These are phyloP conservation scores for Ascosphaera acerosa DNA, from an alignment of 2,329 filamentous ascomycete genomes.

Conservation along the genomic window DNA sequence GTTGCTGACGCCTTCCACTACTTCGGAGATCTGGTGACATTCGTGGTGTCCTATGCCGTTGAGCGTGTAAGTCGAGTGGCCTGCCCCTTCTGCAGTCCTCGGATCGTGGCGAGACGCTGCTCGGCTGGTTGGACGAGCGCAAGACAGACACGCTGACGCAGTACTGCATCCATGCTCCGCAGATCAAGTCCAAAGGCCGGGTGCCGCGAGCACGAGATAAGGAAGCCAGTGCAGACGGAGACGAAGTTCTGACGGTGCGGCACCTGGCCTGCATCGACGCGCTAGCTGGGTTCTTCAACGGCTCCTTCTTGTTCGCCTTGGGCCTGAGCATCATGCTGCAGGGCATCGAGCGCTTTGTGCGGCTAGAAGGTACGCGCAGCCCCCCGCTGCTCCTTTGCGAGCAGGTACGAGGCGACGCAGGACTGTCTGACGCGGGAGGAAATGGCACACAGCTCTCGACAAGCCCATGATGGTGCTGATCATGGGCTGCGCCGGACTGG, in stretches of 20 bases:
- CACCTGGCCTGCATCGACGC: slow-evolving; percentile 47
- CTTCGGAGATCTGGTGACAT: slow-evolving; percentile 20
- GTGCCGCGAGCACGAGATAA: too few relatives aligned
- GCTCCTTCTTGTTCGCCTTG: slow-evolving; percentile 45
- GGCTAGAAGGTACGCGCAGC: slow-evolving; percentile 24
- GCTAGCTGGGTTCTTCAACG: slow-evolving; percentile 39
- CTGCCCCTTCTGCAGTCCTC: background rate
- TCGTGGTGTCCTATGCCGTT: slow-evolving; percentile 4
- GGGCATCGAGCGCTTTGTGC: slow-evolving; percentile 43
- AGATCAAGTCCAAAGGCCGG: too few relatives aligned
- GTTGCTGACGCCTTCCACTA: slow-evolving; percentile 61
- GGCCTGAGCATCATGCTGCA: slow-evolving; percentile 49
- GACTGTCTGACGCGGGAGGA: too few relatives aligned
- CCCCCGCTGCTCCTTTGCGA: slow-evolving; percentile 3
- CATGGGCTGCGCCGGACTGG: slow-evolving; percentile 40
- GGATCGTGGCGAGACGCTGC: too few relatives aligned
- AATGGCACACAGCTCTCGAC: slow-evolving; percentile 26
- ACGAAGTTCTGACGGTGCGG: too few relatives aligned
- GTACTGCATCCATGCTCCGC: too few relatives aligned
- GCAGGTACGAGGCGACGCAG: too few relatives aligned
- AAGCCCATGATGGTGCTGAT: slow-evolving; percentile 42
- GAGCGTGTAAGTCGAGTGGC: slow-evolving; percentile 3
- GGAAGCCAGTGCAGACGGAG: too few relatives aligned
- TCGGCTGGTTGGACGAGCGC: too few relatives aligned
- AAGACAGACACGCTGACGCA: too few relatives aligned